phyloP scores from a whole-genome alignment of 805 yeast species.

The Zygosaccharomyces gambellarensis region DNA sequence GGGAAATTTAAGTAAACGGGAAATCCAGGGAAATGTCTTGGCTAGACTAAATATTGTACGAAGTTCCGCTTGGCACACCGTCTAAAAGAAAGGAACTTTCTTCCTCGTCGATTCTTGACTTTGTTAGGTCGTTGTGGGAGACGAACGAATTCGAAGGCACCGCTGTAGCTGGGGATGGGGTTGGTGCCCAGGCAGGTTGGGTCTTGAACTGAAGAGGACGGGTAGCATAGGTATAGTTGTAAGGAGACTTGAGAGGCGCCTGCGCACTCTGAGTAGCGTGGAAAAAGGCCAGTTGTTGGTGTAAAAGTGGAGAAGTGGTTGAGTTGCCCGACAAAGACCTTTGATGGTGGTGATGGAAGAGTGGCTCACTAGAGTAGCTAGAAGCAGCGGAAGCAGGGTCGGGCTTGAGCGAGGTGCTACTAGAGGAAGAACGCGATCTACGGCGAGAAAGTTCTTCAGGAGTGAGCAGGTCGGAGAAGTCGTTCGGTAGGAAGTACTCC shows the following conservation, averaged over 20 bases:
- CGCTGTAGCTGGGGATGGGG: slow-evolving; percentile 4
- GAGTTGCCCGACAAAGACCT: slow-evolving; percentile 12
- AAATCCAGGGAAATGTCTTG: neutral
- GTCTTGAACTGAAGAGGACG: slow-evolving; percentile 6
- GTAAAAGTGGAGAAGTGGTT: slow-evolving; percentile 12
- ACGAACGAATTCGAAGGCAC: neutral
- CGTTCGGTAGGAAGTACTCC: slow-evolving; percentile 78
- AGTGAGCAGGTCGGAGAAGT: slow-evolving; percentile 73
- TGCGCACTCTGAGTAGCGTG: slow-evolving; percentile 7
- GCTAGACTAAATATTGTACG: neutral
- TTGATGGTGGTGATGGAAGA: slow-evolving; percentile 10
- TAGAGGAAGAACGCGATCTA: slow-evolving; percentile 46
- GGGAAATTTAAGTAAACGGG: neutral
- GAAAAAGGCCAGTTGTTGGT: slow-evolving; percentile 11
- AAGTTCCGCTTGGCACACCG: slow-evolving; percentile 7
- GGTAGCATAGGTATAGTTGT: slow-evolving; percentile 2
- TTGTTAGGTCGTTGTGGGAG: slow-evolving; percentile 12
- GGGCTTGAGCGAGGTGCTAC: slow-evolving; percentile 8
- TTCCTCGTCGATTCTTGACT: slow-evolving; percentile 16
- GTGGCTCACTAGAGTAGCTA: slow-evolving; percentile 7
- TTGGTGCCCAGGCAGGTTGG: slow-evolving; percentile 11
- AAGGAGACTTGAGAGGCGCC: slow-evolving; percentile 1
- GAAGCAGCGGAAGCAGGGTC: slow-evolving; percentile 7
- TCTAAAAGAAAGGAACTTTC: slow-evolving; percentile 16
- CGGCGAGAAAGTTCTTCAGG: slow-evolving; percentile 76